Evolutionary conservation across 306 rosid species (phyloP).

Genomic region (Elaeagnus macrophylla): DNA sequence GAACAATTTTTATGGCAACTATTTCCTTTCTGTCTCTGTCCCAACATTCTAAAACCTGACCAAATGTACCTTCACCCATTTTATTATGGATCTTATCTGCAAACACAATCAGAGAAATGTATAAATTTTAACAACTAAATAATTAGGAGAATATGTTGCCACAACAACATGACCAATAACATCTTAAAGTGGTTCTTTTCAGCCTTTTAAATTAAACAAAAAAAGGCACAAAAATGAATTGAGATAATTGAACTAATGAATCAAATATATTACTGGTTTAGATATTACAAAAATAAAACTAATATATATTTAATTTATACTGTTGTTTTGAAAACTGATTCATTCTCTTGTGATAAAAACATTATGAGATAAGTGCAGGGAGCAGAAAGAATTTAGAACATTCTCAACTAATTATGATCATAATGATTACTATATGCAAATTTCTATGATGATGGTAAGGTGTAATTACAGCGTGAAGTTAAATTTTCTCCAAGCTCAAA

Average conservation of each 20-base stretch:
- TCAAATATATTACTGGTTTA: too few species aligned
- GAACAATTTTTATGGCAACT: slow-evolving; percentile 90
- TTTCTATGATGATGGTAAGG: slow-evolving; percentile 41
- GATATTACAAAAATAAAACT: too few species aligned
- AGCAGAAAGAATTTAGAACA: too few species aligned
- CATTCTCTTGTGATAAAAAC: too few species aligned
- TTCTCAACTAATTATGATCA: neutral
- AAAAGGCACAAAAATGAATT: too few species aligned
- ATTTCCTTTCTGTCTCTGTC: slow-evolving; percentile 82
- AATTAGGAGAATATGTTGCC: neutral
- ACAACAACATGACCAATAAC: neutral
- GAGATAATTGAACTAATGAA: too few species aligned
- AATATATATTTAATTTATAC: too few species aligned
- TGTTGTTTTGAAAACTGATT: too few species aligned
- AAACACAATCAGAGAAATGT: neutral
- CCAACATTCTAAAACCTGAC: slow-evolving; percentile 97
- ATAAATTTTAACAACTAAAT: neutral
- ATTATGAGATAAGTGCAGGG: too few species aligned
- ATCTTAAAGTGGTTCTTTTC: too few species aligned
- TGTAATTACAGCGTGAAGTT: slow-evolving; percentile 97
- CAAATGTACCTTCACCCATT: slow-evolving; percentile 99
- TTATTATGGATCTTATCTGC: slow-evolving; percentile 80
- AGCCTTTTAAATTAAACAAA: too few species aligned
- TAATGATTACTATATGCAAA: slow-evolving; percentile 4
- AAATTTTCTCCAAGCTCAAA: slow-evolving; percentile 96